A percentile compares a stretch with the other conserved stretches of the same genome.
phyloP scores from a whole-genome alignment of 2,329 filamentous ascomycete species.

The Stachybotrys chlorohalonatus region DNA sequence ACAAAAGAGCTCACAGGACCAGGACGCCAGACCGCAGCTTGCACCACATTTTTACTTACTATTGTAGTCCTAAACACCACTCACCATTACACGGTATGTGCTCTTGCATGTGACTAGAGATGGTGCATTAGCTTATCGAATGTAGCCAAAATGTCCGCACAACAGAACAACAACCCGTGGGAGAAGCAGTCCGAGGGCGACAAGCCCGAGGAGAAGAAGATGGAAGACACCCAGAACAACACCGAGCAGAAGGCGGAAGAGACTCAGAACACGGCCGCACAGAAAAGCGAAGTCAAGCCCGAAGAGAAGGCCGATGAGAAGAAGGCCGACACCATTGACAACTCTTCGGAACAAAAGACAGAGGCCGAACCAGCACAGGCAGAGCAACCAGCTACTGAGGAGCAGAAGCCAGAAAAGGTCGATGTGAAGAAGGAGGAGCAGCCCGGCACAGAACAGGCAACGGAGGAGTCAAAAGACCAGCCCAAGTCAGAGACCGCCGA shows the following conservation, averaged over 20 bases:
- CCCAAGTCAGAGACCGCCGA: constrained; percentile 1
- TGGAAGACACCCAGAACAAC: constrained; percentile 1
- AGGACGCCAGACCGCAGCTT: background rate
- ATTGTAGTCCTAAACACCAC: background rate
- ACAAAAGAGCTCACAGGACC: background rate
- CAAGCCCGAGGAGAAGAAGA: background rate
- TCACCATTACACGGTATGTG: too few species aligned
- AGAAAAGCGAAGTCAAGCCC: background rate
- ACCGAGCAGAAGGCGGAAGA: constrained; percentile 1
- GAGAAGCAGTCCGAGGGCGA: background rate
- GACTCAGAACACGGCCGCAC: constrained; percentile 3
- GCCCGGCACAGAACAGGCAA: background rate
- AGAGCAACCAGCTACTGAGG: background rate
- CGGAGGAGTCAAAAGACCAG: constrained; percentile 1
- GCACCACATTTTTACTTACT: background rate
- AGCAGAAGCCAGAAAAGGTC: background rate
- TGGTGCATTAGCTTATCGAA: background rate
- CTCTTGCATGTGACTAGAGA: background rate
- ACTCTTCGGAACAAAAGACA: background rate
- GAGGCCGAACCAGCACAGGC: background rate
- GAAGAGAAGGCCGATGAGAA: constrained; percentile 4
- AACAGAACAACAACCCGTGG: background rate
- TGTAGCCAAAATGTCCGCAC: background rate
- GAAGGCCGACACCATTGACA: background rate
- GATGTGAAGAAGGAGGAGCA: background rate